Evolutionary conservation across 768 basidiomycete species (phyloP).

Genomic region (Phaeotremella fagi): DNA sequence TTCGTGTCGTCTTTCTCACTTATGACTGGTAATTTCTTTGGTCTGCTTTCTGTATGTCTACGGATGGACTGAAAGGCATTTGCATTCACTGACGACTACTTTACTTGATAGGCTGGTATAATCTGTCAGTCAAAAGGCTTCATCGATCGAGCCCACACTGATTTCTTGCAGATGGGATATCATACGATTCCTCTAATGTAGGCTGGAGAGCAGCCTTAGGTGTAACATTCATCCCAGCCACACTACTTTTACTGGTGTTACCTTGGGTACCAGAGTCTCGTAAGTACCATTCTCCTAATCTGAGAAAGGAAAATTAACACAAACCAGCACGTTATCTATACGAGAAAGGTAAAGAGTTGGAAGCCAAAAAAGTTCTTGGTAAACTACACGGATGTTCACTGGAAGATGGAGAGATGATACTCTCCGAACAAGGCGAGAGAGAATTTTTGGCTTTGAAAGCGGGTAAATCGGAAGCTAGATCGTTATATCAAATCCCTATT

Average conservation of each 20-base stretch:
- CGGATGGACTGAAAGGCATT: neutral
- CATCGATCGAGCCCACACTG: neutral
- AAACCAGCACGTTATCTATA: constrained; percentile 26
- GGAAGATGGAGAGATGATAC: constrained; percentile 18
- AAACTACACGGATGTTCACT: constrained; percentile 16
- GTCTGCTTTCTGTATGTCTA: constrained; percentile 23
- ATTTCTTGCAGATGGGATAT: constrained; percentile 23
- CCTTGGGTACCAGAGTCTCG: constrained; percentile 36
- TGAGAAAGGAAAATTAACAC: neutral
- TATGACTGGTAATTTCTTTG: constrained; percentile 37
- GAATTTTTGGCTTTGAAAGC: constrained; percentile 30
- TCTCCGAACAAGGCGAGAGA: constrained; percentile 21
- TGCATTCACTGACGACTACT: neutral
- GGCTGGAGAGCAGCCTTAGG: constrained; percentile 29
- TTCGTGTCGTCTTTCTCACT: constrained; percentile 30
- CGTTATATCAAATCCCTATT: neutral
- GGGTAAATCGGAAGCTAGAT: constrained; percentile 8
- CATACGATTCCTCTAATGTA: constrained; percentile 17
- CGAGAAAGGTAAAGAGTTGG: constrained; percentile 22
- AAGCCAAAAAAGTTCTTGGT: constrained; percentile 18
- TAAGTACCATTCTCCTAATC: constrained; percentile 2
- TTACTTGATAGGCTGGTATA: constrained; percentile 16
- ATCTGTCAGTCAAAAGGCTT: constrained; percentile 12
- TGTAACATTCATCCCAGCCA: constrained; percentile 29
- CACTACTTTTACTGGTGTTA: constrained; percentile 16